A percentile compares a stretch with the other conserved stretches of the same genome.
Conservation (phyloP, 306 rosid genomes). For the Rosa lucieae region DNA sequence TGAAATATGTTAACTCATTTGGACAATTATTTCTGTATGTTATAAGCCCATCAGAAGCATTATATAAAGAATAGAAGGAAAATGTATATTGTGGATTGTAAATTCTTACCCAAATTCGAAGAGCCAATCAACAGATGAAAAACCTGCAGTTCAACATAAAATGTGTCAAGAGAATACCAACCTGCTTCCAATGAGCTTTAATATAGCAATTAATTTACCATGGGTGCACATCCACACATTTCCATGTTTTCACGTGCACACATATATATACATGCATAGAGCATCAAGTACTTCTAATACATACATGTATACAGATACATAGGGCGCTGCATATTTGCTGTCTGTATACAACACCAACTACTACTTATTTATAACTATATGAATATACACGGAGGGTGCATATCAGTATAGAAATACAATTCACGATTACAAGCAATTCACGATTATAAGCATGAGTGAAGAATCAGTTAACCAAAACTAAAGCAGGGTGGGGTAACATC, state of each 20-base stretch:
- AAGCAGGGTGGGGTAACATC: conserved; percentile 22
- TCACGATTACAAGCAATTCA: neutral
- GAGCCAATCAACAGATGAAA: conserved; percentile 90
- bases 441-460: neutral
- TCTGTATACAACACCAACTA: neutral
- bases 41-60: neutral
- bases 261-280: neutral
- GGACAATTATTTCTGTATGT: neutral
- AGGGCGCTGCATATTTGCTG: neutral
- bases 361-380: neutral
- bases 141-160: conserved; percentile 62
- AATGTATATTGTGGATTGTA: conserved; percentile 27
- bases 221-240: neutral
- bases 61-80: conserved; percentile 17
- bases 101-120: conserved; percentile 74
- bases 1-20: neutral
- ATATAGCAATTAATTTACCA: neutral
- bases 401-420: neutral
- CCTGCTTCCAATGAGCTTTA: neutral
- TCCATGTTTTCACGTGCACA: neutral
- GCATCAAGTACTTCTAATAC: neutral
- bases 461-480: conserved; percentile 16
- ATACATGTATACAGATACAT: neutral
- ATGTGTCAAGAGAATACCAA: conserved; percentile 8
- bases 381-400: neutral